Evolutionary conservation across 176 grass and related monocot genomes (phyloP).

Genomic region (Phoenix dactylifera): DNA sequence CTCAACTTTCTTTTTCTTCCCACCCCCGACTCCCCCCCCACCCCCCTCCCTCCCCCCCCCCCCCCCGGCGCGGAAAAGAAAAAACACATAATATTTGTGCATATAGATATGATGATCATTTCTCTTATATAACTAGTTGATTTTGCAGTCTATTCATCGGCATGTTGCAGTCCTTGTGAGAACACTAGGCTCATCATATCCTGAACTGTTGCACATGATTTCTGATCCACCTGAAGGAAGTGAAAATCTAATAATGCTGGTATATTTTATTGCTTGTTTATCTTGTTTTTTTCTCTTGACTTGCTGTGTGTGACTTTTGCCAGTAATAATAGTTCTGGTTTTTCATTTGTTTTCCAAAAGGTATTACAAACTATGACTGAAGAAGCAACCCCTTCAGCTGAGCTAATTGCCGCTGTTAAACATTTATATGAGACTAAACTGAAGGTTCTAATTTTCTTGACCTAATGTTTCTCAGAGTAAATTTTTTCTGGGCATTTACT

Average conservation of each 20-base stretch:
- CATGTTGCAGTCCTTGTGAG: slow-evolving; percentile 62
- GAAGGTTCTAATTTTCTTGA: slow-evolving; percentile 47
- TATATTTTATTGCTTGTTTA: slow-evolving; percentile 34
- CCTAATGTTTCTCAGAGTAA: neutral
- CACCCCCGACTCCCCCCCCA: too few relatives aligned
- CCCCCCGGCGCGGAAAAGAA: too few relatives aligned
- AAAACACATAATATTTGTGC: too few relatives aligned
- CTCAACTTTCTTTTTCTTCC: too few relatives aligned
- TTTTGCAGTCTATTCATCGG: slow-evolving; percentile 74
- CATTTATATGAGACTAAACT: slow-evolving; percentile 87
- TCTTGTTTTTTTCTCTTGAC: slow-evolving; percentile 8
- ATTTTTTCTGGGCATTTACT: neutral
- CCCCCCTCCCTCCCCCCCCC: too few relatives aligned
- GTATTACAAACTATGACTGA: slow-evolving; percentile 83
- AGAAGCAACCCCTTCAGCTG: slow-evolving; percentile 71
- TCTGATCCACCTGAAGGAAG: slow-evolving; percentile 92
- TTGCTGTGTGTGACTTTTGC: slow-evolving; percentile 1
- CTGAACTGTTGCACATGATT: slow-evolving; percentile 77
- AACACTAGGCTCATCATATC: slow-evolving; percentile 69
- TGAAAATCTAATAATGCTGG: slow-evolving; percentile 85
- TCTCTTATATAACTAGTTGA: neutral
- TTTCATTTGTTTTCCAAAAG: slow-evolving; percentile 33
- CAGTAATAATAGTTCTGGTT: slow-evolving; percentile 5
- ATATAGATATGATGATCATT: too few relatives aligned
- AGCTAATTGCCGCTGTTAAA: slow-evolving; percentile 77